Conservation (phyloP, 768 basidiomycete genomes). For the Pholiota conissans region DNA sequence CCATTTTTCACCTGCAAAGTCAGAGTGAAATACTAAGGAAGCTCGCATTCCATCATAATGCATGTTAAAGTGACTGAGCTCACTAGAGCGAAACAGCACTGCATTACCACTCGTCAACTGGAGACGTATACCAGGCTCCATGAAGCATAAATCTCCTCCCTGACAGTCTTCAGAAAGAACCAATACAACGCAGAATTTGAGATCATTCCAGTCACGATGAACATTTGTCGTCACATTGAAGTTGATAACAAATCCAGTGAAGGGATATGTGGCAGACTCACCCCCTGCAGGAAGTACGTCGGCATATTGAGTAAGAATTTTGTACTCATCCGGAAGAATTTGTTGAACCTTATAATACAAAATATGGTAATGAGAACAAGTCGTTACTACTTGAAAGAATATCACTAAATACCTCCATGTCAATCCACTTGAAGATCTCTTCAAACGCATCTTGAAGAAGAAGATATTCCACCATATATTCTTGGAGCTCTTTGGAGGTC, state of each 20-base stretch:
- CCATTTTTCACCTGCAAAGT: conserved; percentile 5
- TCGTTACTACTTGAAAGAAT: background rate
- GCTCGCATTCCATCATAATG: conserved; percentile 17
- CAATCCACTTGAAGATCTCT: background rate
- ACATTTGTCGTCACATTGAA: conserved; percentile 19
- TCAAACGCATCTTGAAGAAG: background rate
- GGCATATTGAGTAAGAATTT: conserved; percentile 16
- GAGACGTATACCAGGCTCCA: conserved; percentile 18
- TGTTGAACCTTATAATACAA: conserved; percentile 19
- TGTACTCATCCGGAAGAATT: conserved; percentile 20
- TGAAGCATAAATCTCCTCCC: conserved; percentile 19
- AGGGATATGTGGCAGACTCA: conserved; percentile 20
- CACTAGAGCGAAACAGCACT: conserved; percentile 14
- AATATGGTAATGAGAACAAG: background rate
- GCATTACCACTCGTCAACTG: conserved; percentile 10
- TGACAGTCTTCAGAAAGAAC: conserved; percentile 12
- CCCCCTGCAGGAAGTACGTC: conserved; percentile 19
- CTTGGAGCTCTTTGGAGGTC: background rate
- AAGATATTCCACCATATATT: background rate
- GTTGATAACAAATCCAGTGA: conserved; percentile 26
- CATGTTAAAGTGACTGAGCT: conserved; percentile 22
- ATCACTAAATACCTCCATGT: background rate
- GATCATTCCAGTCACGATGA: conserved; percentile 23
- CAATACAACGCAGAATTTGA: conserved; percentile 22
- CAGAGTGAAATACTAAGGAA: conserved; percentile 23